phyloP scores from a whole-genome alignment of 208 protist genomes.

The Leishmania martiniquensis region DNA sequence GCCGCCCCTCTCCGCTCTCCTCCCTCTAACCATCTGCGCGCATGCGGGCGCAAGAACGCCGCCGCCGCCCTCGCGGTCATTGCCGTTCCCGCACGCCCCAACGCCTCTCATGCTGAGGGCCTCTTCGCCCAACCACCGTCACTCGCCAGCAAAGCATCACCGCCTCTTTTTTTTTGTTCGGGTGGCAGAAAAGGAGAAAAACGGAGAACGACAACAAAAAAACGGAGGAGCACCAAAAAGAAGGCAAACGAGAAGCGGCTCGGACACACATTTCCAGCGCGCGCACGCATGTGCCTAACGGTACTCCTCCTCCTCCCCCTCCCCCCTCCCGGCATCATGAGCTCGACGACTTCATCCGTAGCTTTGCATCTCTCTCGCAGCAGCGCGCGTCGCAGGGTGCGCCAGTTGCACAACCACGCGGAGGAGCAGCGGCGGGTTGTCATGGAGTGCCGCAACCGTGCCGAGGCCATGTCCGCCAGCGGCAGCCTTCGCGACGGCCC shows the following conservation, averaged over 20 bases:
- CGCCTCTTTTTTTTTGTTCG: too few species aligned
- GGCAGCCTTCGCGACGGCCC: constrained; percentile 26
- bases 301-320: too few species aligned
- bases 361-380: constrained; percentile 28
- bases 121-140: neutral
- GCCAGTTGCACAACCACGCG: constrained; percentile 53
- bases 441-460: constrained; percentile 55
- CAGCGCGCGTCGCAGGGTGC: constrained; percentile 58
- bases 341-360: constrained; percentile 10
- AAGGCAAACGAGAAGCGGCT: neutral
- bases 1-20: neutral
- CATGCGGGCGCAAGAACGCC: neutral
- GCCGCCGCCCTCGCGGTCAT: neutral
- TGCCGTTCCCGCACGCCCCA: neutral
- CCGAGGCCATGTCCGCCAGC: constrained; percentile 58
- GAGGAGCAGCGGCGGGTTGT: constrained; percentile 59
- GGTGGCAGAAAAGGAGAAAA: too few species aligned
- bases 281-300: neutral
- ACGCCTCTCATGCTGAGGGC: neutral
- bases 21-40: neutral
- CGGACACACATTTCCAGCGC: neutral
- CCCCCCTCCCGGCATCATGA: constrained; percentile 13
- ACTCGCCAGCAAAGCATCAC: neutral
- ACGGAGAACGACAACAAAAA: too few species aligned
- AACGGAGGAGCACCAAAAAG: too few species aligned